These are phyloP conservation scores for Lindgomyces ingoldianus DNA, from an alignment of 495 filamentous ascomycete species.

Conservation along the genomic window DNA sequence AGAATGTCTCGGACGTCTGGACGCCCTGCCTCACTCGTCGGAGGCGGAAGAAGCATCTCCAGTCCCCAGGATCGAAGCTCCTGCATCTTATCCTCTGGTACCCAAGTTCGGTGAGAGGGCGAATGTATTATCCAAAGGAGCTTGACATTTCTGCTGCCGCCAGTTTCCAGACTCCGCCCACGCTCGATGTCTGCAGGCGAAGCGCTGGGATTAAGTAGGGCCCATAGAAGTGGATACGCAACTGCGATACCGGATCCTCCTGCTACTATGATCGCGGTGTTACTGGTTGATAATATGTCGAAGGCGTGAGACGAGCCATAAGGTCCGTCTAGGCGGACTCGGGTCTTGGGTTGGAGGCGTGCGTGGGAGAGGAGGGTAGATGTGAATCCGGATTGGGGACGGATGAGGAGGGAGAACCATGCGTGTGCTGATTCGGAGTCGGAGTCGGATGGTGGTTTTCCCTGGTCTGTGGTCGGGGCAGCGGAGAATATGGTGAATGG, in stretches of 20 bases:
- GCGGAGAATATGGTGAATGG: constrained; percentile 64
- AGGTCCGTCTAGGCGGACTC: constrained; percentile 56
- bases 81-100: constrained; percentile 50
- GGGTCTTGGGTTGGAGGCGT: constrained; percentile 40
- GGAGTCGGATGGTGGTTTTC: neutral
- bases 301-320: constrained; percentile 57
- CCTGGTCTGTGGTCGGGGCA: constrained; percentile 30
- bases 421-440: constrained; percentile 35
- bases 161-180: neutral
- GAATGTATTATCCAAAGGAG: constrained; percentile 63
- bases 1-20: constrained; percentile 52
- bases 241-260: constrained; percentile 66
- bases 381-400: constrained; percentile 60
- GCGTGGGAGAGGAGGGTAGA: constrained; percentile 55
- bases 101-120: constrained; percentile 53
- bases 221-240: constrained; percentile 53
- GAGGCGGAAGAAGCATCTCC: constrained; percentile 53
- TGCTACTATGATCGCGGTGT: constrained; percentile 56
- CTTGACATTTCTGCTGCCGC: constrained; percentile 44
- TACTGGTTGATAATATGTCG: constrained; percentile 47
- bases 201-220: constrained; percentile 29
- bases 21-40: constrained; percentile 54
- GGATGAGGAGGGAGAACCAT: constrained; percentile 56
- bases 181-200: constrained; percentile 5
- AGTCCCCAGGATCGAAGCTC: constrained; percentile 51